A percentile compares a stretch with the other conserved stretches of the same genome.
Evolutionary conservation across 1,284 basidiomycete species (phyloP).

Genomic region (Ganoderma boninense): DNA sequence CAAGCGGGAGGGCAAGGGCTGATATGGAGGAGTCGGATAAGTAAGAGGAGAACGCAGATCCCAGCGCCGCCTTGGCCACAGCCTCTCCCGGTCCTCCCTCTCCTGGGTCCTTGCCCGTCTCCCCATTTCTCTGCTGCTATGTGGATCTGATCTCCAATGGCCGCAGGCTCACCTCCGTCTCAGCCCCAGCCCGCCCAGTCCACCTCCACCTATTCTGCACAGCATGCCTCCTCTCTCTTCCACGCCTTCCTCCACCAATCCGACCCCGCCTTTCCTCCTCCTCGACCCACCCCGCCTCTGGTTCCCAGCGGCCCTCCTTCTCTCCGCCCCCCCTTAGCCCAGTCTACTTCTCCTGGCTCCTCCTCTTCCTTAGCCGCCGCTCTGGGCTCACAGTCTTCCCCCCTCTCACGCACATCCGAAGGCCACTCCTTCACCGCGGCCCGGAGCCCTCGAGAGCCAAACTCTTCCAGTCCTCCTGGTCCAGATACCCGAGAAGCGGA

Average conservation of each 20-base stretch:
- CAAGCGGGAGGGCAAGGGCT: no score
- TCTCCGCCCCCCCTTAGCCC: not conserved
- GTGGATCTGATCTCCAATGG: not conserved
- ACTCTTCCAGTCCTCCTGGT: not conserved
- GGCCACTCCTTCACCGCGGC: not conserved
- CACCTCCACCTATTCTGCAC: not conserved
- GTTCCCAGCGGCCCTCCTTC: not conserved
- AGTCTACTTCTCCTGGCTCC: not conserved
- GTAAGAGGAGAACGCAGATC: no score
- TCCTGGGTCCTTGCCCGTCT: no score
- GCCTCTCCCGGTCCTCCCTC: no score
- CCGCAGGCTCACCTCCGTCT: conserved; percentile 2
- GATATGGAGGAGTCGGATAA: not conserved
- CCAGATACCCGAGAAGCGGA: not conserved
- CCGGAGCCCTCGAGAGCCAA: not conserved
- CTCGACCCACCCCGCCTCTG: not conserved
- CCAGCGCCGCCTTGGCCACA: not conserved
- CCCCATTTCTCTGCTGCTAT: not conserved
- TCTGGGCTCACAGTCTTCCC: not conserved
- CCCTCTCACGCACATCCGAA: not conserved
- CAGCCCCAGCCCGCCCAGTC: not conserved
- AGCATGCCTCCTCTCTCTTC: conserved; percentile 2
- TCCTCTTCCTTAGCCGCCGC: conserved; percentile 4
- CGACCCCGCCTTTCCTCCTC: not conserved
- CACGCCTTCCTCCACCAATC: conserved; percentile 9